Evolutionary conservation across 306 rosid genomes (phyloP).

Genomic region (Parietaria judaica): DNA sequence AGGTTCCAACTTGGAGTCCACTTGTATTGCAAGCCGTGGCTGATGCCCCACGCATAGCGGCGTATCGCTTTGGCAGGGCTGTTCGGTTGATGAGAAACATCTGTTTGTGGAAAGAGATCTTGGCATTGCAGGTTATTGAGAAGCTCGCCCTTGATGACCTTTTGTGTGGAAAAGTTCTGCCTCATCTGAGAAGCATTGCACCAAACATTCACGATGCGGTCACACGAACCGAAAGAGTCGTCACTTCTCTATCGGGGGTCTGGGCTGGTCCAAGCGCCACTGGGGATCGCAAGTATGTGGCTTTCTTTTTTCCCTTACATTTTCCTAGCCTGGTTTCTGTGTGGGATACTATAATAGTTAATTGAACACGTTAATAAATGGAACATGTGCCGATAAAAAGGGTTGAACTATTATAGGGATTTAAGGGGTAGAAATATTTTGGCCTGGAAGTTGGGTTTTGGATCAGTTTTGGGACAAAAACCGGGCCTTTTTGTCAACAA

Average conservation of each 20-base stretch:
- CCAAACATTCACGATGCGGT: slow-evolving; percentile 80
- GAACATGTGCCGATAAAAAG: no score
- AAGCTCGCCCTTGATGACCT: slow-evolving; percentile 90
- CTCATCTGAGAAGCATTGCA: slow-evolving; percentile 70
- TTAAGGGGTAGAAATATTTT: no score
- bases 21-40: slow-evolving; percentile 71
- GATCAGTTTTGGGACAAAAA: no score
- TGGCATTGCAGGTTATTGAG: slow-evolving; percentile 67
- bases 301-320: neutral
- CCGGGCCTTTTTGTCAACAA: no score
- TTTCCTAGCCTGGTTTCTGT: neutral
- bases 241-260: slow-evolving; percentile 71
- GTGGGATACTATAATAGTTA: neutral
- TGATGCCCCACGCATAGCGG: slow-evolving; percentile 79
- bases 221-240: slow-evolving; percentile 76
- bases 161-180: slow-evolving; percentile 67
- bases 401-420: no score
- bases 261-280: slow-evolving; percentile 74
- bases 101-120: slow-evolving; percentile 81
- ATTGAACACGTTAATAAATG: neutral
- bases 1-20: slow-evolving; percentile 94
- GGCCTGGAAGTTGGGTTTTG: no score
- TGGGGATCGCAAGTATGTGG: slow-evolving; percentile 52
- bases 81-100: slow-evolving; percentile 84
- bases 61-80: slow-evolving; percentile 80